Percentiles rank a stretch among this genome's conserved stretches.
These are phyloP conservation scores for Kuraishia cidri DNA, from an alignment of 805 yeast species.

Conservation along the genomic window DNA sequence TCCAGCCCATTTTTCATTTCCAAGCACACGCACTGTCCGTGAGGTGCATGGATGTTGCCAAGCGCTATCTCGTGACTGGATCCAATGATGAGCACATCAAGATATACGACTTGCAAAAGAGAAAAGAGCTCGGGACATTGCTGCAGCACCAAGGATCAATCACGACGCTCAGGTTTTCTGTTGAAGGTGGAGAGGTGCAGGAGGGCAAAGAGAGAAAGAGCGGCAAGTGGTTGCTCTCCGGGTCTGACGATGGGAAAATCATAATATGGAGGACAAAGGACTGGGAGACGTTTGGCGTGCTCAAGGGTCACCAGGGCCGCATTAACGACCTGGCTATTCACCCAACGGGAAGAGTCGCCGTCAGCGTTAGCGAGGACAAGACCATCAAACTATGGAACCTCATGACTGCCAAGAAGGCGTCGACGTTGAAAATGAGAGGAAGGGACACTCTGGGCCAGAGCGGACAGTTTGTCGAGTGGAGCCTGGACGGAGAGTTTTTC, in stretches of 20 bases:
- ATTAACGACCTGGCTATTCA: conserved; percentile 84
- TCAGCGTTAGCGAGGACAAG: conserved; percentile 80
- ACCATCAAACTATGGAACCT: conserved; percentile 89
- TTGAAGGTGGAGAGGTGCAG: conserved; percentile 24
- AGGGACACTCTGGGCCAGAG: conserved; percentile 58
- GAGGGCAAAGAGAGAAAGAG: conserved; percentile 22
- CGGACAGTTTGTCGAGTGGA: conserved; percentile 63
- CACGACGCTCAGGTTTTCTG: conserved; percentile 65
- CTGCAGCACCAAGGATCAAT: conserved; percentile 86
- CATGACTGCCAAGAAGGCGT: conserved; percentile 95
- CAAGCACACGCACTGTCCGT: conserved; percentile 90
- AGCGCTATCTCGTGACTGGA: conserved; percentile 84
- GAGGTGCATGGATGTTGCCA: conserved; percentile 74
- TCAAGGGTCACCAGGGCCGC: conserved; percentile 84
- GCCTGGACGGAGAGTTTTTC: conserved; percentile 57
- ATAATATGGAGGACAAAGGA: conserved; percentile 93
- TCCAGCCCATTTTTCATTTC: conserved; percentile 92
- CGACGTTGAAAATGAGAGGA: conserved; percentile 64
- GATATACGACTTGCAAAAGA: conserved; percentile 85
- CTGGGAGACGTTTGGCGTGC: conserved; percentile 86
- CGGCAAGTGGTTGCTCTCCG: conserved; percentile 89
- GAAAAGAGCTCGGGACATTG: conserved; percentile 89
- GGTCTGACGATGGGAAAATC: conserved; percentile 84
- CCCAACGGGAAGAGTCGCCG: conserved; percentile 83
- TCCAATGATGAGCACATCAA: conserved; percentile 94